Conservation (phyloP, 2,329 filamentous ascomycete genomes). For the Penicillium freii region DNA sequence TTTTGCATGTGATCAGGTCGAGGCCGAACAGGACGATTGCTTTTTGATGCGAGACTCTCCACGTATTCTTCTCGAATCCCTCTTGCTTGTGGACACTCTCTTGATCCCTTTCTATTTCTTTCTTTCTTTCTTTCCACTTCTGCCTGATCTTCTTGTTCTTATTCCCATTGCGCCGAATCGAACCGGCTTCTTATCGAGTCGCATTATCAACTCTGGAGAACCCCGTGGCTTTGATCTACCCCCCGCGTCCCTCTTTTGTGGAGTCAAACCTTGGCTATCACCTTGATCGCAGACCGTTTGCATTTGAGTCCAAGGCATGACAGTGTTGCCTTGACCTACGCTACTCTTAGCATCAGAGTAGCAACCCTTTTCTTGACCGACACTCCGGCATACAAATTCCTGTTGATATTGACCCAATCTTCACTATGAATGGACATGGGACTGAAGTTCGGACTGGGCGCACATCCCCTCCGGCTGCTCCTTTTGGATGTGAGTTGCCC, state of each 20-base stretch:
- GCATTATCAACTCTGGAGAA: constrained; percentile 9
- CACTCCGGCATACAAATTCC: not conserved
- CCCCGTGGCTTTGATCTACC: constrained; percentile 9
- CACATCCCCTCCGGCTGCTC: constrained; percentile 55
- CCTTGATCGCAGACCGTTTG: constrained; percentile 2
- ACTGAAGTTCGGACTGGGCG: constrained; percentile 36
- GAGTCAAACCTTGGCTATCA: constrained; percentile 1
- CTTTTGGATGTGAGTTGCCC: constrained; percentile 64
- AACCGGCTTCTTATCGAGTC: constrained; percentile 5
- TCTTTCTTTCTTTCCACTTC: not conserved
- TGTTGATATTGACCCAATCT: not conserved
- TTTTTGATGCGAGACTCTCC: constrained; percentile 15
- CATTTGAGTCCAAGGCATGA: constrained; percentile 29
- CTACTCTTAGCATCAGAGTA: constrained; percentile 27
- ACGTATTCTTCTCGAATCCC: constrained; percentile 17
- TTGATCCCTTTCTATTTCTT: constrained; percentile 3
- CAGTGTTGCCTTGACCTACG: constrained; percentile 19
- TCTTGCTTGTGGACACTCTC: constrained; percentile 7
- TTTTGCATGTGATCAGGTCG: constrained; percentile 38
- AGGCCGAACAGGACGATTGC: constrained; percentile 20
- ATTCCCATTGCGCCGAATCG: constrained; percentile 4
- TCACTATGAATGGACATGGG: constrained; percentile 35
- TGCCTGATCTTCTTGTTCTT: not conserved
- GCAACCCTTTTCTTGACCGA: constrained; percentile 15
- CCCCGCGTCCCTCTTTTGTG: constrained; percentile 9